Conservation (phyloP, 805 yeast species). For the Candida bentonensis region DNA sequence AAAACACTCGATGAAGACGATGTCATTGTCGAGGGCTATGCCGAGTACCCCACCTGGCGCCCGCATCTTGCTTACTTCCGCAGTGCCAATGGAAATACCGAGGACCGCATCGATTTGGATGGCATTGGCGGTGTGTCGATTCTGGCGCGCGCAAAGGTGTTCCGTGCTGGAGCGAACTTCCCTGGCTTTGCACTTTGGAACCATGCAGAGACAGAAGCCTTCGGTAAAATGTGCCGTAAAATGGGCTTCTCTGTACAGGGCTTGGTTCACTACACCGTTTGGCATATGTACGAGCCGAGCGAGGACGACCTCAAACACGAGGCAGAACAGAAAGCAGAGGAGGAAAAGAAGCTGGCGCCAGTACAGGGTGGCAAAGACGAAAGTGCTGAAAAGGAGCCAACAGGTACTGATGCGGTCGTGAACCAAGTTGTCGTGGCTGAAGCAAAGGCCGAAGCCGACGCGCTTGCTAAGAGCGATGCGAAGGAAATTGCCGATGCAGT, state of each 20-base stretch:
- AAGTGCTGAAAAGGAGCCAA: no score
- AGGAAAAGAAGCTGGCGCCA: constrained; percentile 5
- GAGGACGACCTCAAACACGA: constrained; percentile 70
- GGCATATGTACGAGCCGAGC: constrained; percentile 96
- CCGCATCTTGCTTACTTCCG: constrained; percentile 89
- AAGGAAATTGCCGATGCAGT: no score
- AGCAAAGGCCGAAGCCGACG: no score
- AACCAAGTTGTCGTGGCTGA: no score
- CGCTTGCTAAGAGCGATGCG: no score
- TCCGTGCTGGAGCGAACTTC: constrained; percentile 78
- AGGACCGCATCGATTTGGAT: constrained; percentile 78
- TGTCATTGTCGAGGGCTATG: constrained; percentile 96
- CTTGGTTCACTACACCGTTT: constrained; percentile 84
- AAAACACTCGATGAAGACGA: constrained; percentile 68
- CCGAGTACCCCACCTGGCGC: constrained; percentile 95
- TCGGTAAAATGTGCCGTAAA: constrained; percentile 73
- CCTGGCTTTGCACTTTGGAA: constrained; percentile 91
- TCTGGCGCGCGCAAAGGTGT: constrained; percentile 69
- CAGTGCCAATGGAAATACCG: constrained; percentile 73
- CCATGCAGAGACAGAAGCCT: constrained; percentile 96
- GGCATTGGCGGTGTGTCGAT: constrained; percentile 97
- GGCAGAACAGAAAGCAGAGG: constrained; percentile 23
- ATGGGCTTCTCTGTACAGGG: constrained; percentile 86
- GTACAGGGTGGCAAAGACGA: no score
- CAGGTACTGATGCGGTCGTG: no score